phyloP scores from a whole-genome alignment of 2,329 filamentous ascomycete genomes.

The Xylaria digitata region DNA sequence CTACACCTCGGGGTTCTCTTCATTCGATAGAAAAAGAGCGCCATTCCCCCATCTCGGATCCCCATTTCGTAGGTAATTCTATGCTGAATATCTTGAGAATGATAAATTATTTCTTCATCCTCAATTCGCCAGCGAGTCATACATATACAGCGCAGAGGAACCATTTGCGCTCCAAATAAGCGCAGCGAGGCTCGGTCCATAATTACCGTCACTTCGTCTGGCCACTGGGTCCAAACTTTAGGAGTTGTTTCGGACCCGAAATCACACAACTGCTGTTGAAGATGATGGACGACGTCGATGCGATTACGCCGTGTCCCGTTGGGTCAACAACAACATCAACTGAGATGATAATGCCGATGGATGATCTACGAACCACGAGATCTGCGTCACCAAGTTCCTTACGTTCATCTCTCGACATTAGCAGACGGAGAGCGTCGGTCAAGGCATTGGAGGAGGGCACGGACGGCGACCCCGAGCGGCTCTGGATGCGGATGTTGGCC shows the following conservation, averaged over 20 bases:
- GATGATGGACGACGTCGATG: constrained; percentile 49
- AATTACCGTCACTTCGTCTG: not conserved
- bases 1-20: constrained; percentile 12
- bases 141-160: not conserved
- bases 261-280: not conserved
- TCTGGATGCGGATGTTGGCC: constrained; percentile 63
- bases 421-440: constrained; percentile 46
- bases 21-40: constrained; percentile 22
- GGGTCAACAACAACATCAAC: constrained; percentile 22
- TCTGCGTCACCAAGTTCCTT: constrained; percentile 46
- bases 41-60: constrained; percentile 6
- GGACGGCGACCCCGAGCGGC: constrained; percentile 54
- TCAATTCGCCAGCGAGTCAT: not conserved
- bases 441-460: constrained; percentile 51
- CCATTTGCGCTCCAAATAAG: not conserved
- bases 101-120: not conserved
- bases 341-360: constrained; percentile 24
- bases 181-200: not conserved
- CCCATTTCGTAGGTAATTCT: constrained; percentile 11
- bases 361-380: constrained; percentile 38
- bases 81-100: not conserved
- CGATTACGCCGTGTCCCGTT: constrained; percentile 50
- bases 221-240: not conserved
- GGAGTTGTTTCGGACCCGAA: not conserved
- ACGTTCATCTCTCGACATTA: constrained; percentile 35